Evolutionary conservation across 192 early-diverging fungal genomes (phyloP), one percentile per base, ranked within the genome.

Genomic region (Coemansia sp.): DNA sequence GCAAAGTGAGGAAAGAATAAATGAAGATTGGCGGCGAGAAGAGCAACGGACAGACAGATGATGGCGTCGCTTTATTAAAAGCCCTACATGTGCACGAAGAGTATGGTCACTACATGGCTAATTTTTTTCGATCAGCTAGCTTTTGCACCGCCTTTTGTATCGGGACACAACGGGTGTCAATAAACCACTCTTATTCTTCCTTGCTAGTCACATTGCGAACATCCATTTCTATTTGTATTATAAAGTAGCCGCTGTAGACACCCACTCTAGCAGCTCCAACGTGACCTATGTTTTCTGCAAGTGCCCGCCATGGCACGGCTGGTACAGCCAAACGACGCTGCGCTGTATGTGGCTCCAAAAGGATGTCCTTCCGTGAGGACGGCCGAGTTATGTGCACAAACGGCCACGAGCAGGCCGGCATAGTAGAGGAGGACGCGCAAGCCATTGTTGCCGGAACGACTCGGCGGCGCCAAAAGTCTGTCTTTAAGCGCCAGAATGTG

Each of bases 341-440:
- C 36, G 32, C 65, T 11, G 34, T 69, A 6, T 76, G 72, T 40
- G 58, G 58, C 38, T 63, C 72, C n/a, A 68, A 53, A 53, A 57
- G 25, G 23, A 60, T 76, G 54, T 17, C 49, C 1, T 15, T 38
- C 3, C 72, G 72, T 34, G 55, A 58, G 5, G 72, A 76, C 51
- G 72, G 72, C 5, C 72, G 62, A 13, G 41, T 65, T 1, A 65
- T 60, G 61, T 76, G 72, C 55, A 64, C 51, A 26, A 45, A 68
- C 31, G 72, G 72, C 10, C 72, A 76, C 50, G 62, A 69, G 30
- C 72, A 76, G 33, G 66, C 53, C 1, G 72, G 58, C 17, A 22
- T 76, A n/a, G 19, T 68, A 6, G 61, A 69, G 14, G 72, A 69
- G 23, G 58, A 58, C 3, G 36, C 57, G 1, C 65, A 76, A 29